Evolutionary conservation across 768 basidiomycete species (phyloP).

Genomic region (Termitomyces sp.): DNA sequence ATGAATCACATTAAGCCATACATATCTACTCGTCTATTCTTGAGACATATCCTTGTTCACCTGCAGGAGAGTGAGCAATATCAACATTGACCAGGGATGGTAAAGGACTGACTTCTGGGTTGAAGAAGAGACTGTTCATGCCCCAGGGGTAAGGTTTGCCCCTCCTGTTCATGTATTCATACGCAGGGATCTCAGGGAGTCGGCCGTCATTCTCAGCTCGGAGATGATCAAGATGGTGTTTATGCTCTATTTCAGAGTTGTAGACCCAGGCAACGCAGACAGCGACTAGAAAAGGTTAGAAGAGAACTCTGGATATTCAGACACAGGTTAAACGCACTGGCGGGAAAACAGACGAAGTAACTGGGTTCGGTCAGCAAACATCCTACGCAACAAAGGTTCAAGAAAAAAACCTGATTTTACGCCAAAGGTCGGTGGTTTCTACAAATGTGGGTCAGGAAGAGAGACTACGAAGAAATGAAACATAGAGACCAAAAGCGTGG

Average conservation of each 20-base stretch:
- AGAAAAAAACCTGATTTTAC: constrained; percentile 63
- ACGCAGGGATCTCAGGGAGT: constrained; percentile 68
- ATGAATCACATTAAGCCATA: background rate
- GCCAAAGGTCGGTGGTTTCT: constrained; percentile 83
- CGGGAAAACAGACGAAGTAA: constrained; percentile 73
- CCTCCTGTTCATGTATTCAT: constrained; percentile 75
- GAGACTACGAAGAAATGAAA: background rate
- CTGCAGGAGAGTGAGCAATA: constrained; percentile 29
- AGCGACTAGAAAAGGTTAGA: constrained; percentile 33
- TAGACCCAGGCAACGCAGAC: constrained; percentile 53
- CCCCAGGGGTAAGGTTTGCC: constrained; percentile 87
- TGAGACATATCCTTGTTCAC: constrained; percentile 61
- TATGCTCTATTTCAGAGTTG: constrained; percentile 61
- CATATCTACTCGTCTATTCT: constrained; percentile 16
- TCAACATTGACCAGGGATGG: background rate
- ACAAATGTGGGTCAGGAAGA: constrained; percentile 15
- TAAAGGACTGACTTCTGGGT: constrained; percentile 53
- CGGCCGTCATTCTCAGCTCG: constrained; percentile 70
- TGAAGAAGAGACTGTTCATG: constrained; percentile 79
- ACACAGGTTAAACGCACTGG: constrained; percentile 49
- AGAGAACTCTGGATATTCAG: background rate
- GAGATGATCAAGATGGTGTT: constrained; percentile 66
- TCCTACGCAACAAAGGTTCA: constrained; percentile 14
- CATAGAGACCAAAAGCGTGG: constrained; percentile 57
- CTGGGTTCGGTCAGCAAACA: constrained; percentile 32